Evolutionary conservation across 164 flowering plant genomes (phyloP).

Genomic region (Umbellularia californica): DNA sequence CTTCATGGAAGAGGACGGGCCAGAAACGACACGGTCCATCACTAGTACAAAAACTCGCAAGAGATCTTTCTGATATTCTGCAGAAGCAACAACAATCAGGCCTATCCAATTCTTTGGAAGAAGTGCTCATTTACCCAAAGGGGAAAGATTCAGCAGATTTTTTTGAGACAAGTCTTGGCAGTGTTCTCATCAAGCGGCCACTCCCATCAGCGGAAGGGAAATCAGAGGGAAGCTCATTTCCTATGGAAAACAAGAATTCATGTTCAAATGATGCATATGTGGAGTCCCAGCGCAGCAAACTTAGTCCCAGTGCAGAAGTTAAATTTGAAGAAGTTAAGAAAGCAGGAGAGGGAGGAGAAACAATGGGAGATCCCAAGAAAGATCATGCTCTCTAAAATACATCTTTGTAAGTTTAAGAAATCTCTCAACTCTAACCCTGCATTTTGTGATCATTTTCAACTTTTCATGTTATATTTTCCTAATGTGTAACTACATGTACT

Average conservation of each 20-base stretch:
- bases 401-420: not conserved
- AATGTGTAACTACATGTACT: not conserved
- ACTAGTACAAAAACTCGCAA: slow-evolving; percentile 68
- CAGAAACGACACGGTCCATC: slow-evolving; percentile 64
- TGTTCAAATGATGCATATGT: not conserved
- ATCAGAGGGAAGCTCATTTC: not conserved
- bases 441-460: not conserved
- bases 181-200: slow-evolving; percentile 2
- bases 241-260: not conserved
- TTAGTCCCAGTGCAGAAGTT: not conserved
- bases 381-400: not conserved
- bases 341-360: not conserved
- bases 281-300: not conserved
- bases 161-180: not conserved
- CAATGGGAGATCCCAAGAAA: not conserved
- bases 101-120: not conserved
- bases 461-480: not conserved
- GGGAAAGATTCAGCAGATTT: not conserved
- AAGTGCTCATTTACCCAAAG: not conserved
- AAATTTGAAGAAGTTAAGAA: not conserved
- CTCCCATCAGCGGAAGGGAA: not conserved
- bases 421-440: not conserved
- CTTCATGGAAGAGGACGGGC: slow-evolving; percentile 84
- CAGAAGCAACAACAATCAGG: not conserved
- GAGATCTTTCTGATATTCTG: not conserved